These are phyloP conservation scores for Parsonsia alboflavescens DNA, from an alignment of 257 asterid genomes.

Conservation along the genomic window DNA sequence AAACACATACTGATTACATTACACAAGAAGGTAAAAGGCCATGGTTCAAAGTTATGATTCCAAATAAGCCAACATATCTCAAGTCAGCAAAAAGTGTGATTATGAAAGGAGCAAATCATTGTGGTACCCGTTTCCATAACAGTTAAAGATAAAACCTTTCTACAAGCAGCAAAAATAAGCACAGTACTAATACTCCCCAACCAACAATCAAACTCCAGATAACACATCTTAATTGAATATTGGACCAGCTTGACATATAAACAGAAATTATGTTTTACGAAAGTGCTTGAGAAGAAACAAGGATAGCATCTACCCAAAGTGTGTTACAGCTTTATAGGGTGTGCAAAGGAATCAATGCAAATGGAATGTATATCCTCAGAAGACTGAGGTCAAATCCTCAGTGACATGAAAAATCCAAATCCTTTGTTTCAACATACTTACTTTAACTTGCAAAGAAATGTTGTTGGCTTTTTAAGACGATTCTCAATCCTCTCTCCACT, in stretches of 20 bases:
- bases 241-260: background rate
- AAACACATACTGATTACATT: background rate
- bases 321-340: background rate
- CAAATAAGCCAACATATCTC: background rate
- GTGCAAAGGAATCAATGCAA: background rate
- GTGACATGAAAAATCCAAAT: constrained; percentile 9
- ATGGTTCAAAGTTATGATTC: background rate
- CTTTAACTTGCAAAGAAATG: constrained; percentile 97
- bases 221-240: background rate
- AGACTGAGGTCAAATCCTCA: constrained; percentile 4
- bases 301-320: background rate
- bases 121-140: background rate
- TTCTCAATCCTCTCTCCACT: constrained; percentile 74
- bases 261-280: background rate
- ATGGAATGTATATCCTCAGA: background rate
- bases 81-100: background rate
- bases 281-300: background rate
- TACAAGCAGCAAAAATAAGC: background rate
- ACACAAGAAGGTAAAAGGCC: background rate
- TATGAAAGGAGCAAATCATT: background rate
- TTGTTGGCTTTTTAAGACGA: constrained; percentile 93
- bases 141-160: background rate
- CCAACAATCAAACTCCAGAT: background rate
- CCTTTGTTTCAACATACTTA: constrained; percentile 42
- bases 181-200: background rate